A percentile compares a stretch with the other conserved stretches of the same genome.
Evolutionary conservation across 1,284 basidiomycete species (phyloP).

Genomic region (Heterobasidion occidentale): DNA sequence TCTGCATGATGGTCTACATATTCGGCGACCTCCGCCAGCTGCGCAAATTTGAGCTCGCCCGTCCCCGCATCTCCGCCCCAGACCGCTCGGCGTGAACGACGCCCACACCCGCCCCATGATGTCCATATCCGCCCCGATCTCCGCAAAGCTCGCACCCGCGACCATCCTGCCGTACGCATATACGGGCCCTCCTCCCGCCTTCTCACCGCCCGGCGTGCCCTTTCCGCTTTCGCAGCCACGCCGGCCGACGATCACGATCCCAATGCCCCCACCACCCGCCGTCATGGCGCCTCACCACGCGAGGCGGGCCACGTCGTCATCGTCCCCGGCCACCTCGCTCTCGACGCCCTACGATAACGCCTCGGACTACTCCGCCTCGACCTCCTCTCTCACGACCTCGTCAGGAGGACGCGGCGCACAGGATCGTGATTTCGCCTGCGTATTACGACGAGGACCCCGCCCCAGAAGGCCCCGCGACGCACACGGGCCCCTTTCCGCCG

Average conservation of each 20-base stretch:
- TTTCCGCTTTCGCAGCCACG: not conserved
- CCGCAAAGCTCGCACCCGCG: not conserved
- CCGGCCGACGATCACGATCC: not conserved
- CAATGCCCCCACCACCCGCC: not conserved
- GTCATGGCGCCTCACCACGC: not conserved
- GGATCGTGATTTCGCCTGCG: slow-evolving; percentile 53
- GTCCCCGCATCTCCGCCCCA: slow-evolving; percentile 52
- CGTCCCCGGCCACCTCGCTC: not conserved
- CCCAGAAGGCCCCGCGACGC: slow-evolving; percentile 45
- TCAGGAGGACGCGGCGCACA: slow-evolving; percentile 2
- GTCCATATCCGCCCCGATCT: slow-evolving; percentile 14
- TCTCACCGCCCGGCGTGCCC: not conserved
- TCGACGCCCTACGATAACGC: not conserved
- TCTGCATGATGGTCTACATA: slow-evolving; percentile 63
- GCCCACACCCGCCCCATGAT: slow-evolving; percentile 13
- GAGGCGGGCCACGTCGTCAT: not conserved
- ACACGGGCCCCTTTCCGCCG: slow-evolving; percentile 10
- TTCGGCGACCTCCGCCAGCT: slow-evolving; percentile 78
- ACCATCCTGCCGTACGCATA: not conserved
- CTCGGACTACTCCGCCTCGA: not conserved
- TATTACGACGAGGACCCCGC: slow-evolving; percentile 51
- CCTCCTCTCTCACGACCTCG: slow-evolving; percentile 2
- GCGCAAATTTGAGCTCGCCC: slow-evolving; percentile 64
- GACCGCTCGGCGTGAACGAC: slow-evolving; percentile 17
- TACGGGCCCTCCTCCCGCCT: not conserved